Conservation (phyloP, 352 stramenopile species). For the Thalassiosira tumida region DNA sequence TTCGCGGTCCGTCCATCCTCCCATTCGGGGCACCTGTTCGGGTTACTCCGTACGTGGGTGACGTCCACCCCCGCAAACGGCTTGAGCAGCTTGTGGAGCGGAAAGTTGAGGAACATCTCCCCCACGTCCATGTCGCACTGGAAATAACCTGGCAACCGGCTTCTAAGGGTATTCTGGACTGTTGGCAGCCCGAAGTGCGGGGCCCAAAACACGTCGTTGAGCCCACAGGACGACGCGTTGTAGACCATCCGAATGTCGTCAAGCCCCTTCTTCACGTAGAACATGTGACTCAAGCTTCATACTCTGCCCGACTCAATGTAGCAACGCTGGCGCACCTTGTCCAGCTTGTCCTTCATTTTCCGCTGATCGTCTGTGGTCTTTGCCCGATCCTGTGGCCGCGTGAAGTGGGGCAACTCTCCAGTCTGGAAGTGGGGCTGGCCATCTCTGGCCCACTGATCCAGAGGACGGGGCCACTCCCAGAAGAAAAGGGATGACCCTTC, state of each 20-base stretch:
- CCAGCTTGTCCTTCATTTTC: slow-evolving; percentile 32
- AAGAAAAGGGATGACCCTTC: not conserved
- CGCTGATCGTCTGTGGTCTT: not conserved
- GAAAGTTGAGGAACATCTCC: slow-evolving; percentile 75
- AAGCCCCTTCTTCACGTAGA: slow-evolving; percentile 42
- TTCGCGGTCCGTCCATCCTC: slow-evolving; percentile 3
- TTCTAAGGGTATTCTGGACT: slow-evolving; percentile 24
- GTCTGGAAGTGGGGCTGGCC: slow-evolving; percentile 16
- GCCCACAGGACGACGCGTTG: slow-evolving; percentile 17
- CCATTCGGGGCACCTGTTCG: not conserved
- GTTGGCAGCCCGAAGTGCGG: slow-evolving; percentile 66
- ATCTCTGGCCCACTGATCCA: not conserved
- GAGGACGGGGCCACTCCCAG: not conserved
- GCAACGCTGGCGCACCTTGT: not conserved
- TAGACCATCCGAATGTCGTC: slow-evolving; percentile 78
- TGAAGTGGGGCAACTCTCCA: not conserved
- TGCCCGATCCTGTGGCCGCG: not conserved
- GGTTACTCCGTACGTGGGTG: not conserved
- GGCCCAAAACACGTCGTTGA: slow-evolving; percentile 68
- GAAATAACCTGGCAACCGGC: slow-evolving; percentile 33
- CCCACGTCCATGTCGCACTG: slow-evolving; percentile 57
- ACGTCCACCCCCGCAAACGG: slow-evolving; percentile 65
- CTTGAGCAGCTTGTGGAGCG: not conserved
- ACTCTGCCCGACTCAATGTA: slow-evolving; percentile 16
- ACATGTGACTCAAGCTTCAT: not conserved